Evolutionary conservation across 345 rosid species (phyloP), one percentile per base, ranked within the genome.

Genomic region (Gossypium raimondii): DNA sequence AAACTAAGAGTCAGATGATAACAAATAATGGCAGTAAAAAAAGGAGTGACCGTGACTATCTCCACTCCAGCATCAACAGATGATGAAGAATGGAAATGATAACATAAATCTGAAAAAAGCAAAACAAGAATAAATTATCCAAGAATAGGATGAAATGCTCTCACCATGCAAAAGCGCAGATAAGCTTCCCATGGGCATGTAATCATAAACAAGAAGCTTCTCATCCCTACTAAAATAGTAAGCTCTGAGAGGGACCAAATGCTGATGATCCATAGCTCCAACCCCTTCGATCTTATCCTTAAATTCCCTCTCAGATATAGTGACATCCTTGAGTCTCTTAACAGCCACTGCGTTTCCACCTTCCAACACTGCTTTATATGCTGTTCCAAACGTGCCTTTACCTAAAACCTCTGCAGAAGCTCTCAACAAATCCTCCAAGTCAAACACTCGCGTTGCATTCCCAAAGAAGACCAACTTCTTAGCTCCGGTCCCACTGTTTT

Each of bases 321-420:
- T 89, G 55, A 96, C 98, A 79, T 96, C 99, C 85, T 84, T 96
- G 73, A 96, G 70, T 81, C 99, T 93, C 90, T 96, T 70, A 70
- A 70, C 73, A 70, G 73, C 73, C 73, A 70, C 73, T 2, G 73
- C 73, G 11, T 52, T 70, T 29, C 89, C 94, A 2, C 81, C 82
- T 75, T 93, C 99, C 86, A 95, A 75, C 62, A 89, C 91, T 4
- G 99, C 99, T 85, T 91, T 95, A 76, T 95, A 95, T 1, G 99
- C 89, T 1, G 99, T 95, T 62, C 99, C 99, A 9, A 90, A 93
- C 9, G 97, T 90, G n/a, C 99, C 99, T 80, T 95, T 95, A 53
- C 99, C 99, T 70, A 95, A 72, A 72, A 95, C 99, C 84, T 95
- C 99, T 0, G 99, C 99, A 0, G 99, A 95, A 43, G 98, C 99